These are phyloP conservation scores for Talaromyces atroroseus DNA, from an alignment of 2,329 filamentous ascomycete genomes.

Conservation along the genomic window DNA sequence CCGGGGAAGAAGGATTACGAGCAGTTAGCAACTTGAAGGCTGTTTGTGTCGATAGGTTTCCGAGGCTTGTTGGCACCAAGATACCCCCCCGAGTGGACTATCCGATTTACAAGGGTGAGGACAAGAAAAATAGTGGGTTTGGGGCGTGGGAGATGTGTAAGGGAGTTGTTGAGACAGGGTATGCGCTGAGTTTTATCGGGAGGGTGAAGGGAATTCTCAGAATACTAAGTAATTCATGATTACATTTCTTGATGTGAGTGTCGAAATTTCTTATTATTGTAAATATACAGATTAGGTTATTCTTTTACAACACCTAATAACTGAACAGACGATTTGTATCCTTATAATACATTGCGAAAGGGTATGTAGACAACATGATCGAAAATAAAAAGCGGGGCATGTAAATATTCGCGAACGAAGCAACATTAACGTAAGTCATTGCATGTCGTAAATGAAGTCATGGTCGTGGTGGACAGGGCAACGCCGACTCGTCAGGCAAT, in stretches of 20 bases:
- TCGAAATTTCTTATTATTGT: neutral
- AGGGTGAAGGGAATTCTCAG: constrained; percentile 33
- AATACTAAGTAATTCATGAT: constrained; percentile 34
- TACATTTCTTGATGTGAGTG: neutral
- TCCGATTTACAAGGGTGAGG: constrained; percentile 62
- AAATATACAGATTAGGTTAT: neutral
- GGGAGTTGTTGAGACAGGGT: constrained; percentile 42
- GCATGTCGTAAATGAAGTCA: neutral
- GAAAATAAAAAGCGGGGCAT: neutral
- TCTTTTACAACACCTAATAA: neutral
- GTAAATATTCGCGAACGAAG: neutral
- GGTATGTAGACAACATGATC: neutral
- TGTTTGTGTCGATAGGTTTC: constrained; percentile 69
- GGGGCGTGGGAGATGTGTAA: constrained; percentile 56
- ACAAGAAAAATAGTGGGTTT: constrained; percentile 48
- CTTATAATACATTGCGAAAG: neutral
- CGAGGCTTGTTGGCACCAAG: constrained; percentile 56
- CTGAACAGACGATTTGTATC: too few species aligned
- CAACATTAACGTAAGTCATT: neutral
- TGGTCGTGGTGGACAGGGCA: neutral
- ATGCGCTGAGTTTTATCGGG: constrained; percentile 39
- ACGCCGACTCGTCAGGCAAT: neutral
- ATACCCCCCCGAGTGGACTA: constrained; percentile 80
- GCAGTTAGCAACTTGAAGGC: constrained; percentile 83
- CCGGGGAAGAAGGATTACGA: constrained; percentile 79